A percentile compares a stretch with the other conserved stretches of the same genome.
Evolutionary conservation across 1,139 yeast genomes (phyloP).

Genomic region (Scheffersomyces stambukii): DNA sequence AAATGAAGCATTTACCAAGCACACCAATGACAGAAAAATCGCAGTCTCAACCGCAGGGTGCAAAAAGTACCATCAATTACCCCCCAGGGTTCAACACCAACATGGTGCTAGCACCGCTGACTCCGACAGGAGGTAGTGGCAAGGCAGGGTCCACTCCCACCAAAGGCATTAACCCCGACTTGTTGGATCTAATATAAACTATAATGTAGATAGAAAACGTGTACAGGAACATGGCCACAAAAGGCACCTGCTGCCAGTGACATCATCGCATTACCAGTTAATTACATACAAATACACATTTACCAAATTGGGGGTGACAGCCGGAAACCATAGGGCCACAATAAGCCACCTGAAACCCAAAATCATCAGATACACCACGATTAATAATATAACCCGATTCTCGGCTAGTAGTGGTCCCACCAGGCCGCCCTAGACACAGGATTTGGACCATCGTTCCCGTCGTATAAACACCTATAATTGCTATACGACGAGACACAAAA

Average conservation of each 20-base stretch:
- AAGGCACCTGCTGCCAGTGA: background rate
- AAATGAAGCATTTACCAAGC: conserved; percentile 10
- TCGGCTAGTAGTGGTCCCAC: too few relatives aligned
- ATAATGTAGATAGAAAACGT: background rate
- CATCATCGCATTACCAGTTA: too few relatives aligned
- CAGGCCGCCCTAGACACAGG: too few relatives aligned
- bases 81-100: conserved; percentile 31
- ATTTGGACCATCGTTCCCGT: background rate
- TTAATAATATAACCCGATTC: too few relatives aligned
- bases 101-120: conserved; percentile 10
- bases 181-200: conserved; percentile 9
- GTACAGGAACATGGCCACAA: background rate
- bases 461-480: background rate
- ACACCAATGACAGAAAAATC: conserved; percentile 4
- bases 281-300: too few relatives aligned
- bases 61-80: conserved; percentile 10
- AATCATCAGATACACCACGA: too few relatives aligned
- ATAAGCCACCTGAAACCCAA: too few relatives aligned
- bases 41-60: conserved; percentile 1
- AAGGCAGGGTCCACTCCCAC: conserved; percentile 1
- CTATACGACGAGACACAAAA: background rate
- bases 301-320: too few relatives aligned
- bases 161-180: conserved; percentile 6
- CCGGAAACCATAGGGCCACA: too few relatives aligned
- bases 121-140: conserved; percentile 1